A percentile compares a stretch with the other conserved stretches of the same genome.
Conservation (phyloP, 192 early-diverging fungal species). For the Linnemannia exigua region DNA sequence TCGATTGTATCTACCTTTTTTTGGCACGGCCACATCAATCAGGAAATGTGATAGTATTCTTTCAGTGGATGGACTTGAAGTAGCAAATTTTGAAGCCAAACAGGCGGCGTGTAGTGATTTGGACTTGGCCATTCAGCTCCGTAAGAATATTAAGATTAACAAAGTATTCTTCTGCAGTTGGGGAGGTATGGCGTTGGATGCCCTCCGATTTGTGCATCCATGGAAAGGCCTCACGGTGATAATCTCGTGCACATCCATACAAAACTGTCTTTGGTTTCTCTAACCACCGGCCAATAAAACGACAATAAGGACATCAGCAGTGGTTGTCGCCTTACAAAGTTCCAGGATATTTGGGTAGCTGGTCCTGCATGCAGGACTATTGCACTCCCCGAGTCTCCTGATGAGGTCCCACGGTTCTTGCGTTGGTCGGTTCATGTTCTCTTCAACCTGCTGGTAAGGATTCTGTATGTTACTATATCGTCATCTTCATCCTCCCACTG, state of each 20-base stretch:
- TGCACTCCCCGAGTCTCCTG: slow-evolving; percentile 3
- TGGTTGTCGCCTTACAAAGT: slow-evolving; percentile 17
- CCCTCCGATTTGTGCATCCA: slow-evolving; percentile 5
- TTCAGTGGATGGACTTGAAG: slow-evolving; percentile 12
- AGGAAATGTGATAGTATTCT: background rate
- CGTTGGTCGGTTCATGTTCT: background rate
- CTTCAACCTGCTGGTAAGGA: slow-evolving; percentile 2
- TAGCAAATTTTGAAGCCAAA: slow-evolving; percentile 11
- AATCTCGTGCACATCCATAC: too few relatives aligned
- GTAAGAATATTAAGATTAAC: slow-evolving; percentile 9
- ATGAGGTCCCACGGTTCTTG: too few relatives aligned
- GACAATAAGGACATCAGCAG: background rate
- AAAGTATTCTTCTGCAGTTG: slow-evolving; percentile 12
- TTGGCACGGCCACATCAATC: too few relatives aligned
- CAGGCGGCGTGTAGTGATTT: background rate
- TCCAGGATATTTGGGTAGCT: slow-evolving; percentile 30
- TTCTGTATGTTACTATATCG: too few relatives aligned
- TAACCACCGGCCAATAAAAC: too few relatives aligned
- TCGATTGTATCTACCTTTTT: too few relatives aligned
- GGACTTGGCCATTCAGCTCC: background rate
- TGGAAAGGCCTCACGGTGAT: background rate
- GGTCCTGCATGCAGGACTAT: slow-evolving; percentile 22
- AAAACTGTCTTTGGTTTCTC: too few relatives aligned
- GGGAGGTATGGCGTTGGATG: slow-evolving; percentile 16
- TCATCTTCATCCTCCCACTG: too few relatives aligned